Base-by-base conservation (phyloP, 2,329 filamentous ascomycete genomes). In the Fusarium newnesense region DNA sequence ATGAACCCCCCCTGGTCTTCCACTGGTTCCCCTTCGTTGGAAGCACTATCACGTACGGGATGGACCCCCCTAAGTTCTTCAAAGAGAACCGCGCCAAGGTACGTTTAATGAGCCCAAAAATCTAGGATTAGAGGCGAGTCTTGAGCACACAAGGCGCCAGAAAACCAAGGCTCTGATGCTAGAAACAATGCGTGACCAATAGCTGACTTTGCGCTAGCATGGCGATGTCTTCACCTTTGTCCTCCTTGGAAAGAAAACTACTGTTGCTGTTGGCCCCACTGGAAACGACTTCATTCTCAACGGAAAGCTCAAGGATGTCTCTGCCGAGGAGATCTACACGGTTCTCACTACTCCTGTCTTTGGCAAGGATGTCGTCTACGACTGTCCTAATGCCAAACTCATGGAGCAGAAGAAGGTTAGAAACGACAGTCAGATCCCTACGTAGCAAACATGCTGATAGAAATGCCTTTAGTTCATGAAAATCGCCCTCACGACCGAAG, bases 321-420 rank as follows among this genome's bases (percentile, higher is more conserved):
- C 93, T 80, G 95, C 95, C 40, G 95, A 97, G 83, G 94, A 97
- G 78, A 93, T 97, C 73, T 97, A 97, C 84, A 92, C 90, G 62
- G 92, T 93, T 63, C 87, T 97, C 69, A 91, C 89, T 11, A 91
- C 89, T 28, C 89, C 89, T 30, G 89, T 91, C 53, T 97, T 97
- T 80, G 94, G 94, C 75, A 91, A 90, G 77, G 92, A 95, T 84
- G 94, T 97, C 32, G 93, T 97, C 60, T 97, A 97, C 80, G 94
- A 97, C 81, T 96, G 94, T 84, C 94, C 94, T 46, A 97, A 97
- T 81, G 87, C 94, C 66, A 97, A 97, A 84, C 89, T 97, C 79
- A 97, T 97, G 94, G 94, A 97, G 85, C 94, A 97, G 87, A 97
- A 97, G 87, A 96, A 96, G 90, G 93, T 95, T 81, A 71, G 83